Conservation (phyloP, 305 asterid species). For the Fraxinus angustifolia region DNA sequence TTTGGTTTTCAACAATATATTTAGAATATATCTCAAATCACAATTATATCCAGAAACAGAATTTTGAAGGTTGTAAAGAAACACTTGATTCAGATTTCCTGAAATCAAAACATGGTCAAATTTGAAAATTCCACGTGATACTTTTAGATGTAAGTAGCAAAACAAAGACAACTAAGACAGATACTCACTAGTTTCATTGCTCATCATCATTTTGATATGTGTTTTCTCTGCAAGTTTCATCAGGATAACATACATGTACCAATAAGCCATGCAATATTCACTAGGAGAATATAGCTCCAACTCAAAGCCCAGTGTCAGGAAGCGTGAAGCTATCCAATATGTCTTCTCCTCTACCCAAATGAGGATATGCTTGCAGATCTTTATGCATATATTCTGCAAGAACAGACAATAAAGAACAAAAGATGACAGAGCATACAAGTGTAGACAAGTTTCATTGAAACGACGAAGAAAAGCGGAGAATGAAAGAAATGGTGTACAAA, state of each 20-base stretch:
- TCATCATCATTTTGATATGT: constrained; percentile 60
- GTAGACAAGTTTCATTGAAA: neutral
- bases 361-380: constrained; percentile 73
- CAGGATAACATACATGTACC: constrained; percentile 82
- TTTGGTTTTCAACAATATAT: neutral
- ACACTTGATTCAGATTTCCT: constrained; percentile 13
- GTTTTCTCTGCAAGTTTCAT: constrained; percentile 94
- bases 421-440: constrained; percentile 14
- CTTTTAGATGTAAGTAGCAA: constrained; percentile 19
- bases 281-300: constrained; percentile 75
- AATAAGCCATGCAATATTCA: constrained; percentile 98
- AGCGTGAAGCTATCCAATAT: constrained; percentile 89
- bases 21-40: neutral
- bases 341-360: constrained; percentile 96
- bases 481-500: neutral
- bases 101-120: constrained; percentile 12
- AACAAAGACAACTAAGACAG: constrained; percentile 9
- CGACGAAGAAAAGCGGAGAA: neutral
- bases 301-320: constrained; percentile 84
- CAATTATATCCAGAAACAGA: constrained; percentile 1
- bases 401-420: constrained; percentile 8
- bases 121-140: neutral
- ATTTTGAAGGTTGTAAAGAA: constrained; percentile 7
- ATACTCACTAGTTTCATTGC: constrained; percentile 67
- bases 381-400: constrained; percentile 53